Base-by-base conservation (phyloP, 768 basidiomycete species). In the Suillus variegatus region DNA sequence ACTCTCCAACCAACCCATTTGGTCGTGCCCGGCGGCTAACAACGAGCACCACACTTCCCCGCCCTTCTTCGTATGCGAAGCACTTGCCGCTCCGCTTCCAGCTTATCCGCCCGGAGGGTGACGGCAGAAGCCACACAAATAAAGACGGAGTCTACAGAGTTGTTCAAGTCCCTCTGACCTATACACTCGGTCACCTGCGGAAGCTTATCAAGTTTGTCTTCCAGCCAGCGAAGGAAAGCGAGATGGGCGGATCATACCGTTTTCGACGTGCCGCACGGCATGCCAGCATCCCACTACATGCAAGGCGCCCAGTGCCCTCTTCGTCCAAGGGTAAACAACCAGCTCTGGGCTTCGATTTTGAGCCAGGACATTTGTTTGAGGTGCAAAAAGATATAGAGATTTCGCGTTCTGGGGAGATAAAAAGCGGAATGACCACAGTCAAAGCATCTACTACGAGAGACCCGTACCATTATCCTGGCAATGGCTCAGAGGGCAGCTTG, bases 1-100 rank as follows among this genome's bases (percentile, higher is more conserved):
- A 92, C 77, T 90, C 89, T 0, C 90, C 90, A 0, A 84, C 86
- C 4, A 91, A 91, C 69, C 90, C 90, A 0, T 88, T 91, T 65
- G 88, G 88, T 18, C 78, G 87, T 54, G 85, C 84, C 56, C 81
- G 83, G 20, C 79, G 79, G 16, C 77, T 77, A 6, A 75, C 74
- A 0, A 72, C 79, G 22, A 73, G 76, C 8, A 80, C 79, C 28
- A 75, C 76, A 3, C 77, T 82, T 1, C 82, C 82, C 0, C 75
- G 51, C 51, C 51, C 51, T 52, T 55, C 85, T 0, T 82, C 84
- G 0, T 89, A 86, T 72, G 81, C 81, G 16, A 84, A 85, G 64
- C 89, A 92, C 68, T 79, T 89, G 28, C 79, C 87, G 0, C 81
- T 91, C 18, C 85, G 88, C 22, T 85, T 90, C 71, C 89, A 90